Conservation (phyloP, 202 grass and related monocot species). For the Zizania palustris region DNA sequence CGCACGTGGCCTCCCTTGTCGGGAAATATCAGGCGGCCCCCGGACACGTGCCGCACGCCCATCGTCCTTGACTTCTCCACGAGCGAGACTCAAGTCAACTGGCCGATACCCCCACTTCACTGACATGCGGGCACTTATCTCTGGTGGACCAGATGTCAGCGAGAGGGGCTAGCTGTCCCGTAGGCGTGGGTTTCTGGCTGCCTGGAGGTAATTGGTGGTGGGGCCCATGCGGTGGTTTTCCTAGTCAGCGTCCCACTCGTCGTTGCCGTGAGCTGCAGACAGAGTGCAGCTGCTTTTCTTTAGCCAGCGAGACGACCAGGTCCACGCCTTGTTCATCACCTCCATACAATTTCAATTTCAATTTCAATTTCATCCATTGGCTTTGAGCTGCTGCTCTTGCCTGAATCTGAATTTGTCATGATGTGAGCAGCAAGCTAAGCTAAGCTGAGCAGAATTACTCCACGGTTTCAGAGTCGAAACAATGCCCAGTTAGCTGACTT, state of each 20-base stretch:
- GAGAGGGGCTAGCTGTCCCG: accelerated
- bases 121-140: accelerated
- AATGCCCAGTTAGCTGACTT: not conserved
- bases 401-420: not conserved
- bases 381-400: not conserved
- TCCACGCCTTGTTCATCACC: not conserved
- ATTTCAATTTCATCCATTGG: not conserved
- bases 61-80: not conserved
- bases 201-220: too few species aligned
- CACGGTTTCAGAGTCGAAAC: not conserved
- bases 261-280: not conserved
- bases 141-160: accelerated
- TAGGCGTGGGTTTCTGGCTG: accelerated
- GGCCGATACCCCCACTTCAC: not conserved
- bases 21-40: constrained; percentile 29
- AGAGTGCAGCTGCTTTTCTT: not conserved
- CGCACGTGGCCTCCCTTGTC: constrained; percentile 25
- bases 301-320: constrained; percentile 23
- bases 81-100: too few species aligned
- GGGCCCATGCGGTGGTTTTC: constrained; percentile 14
- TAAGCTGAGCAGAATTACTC: not conserved
- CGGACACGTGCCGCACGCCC: constrained; percentile 16
- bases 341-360: not conserved
- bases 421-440: not conserved
- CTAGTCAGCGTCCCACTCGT: constrained; percentile 48